Percentiles rank a stretch among this genome's conserved stretches.
phyloP scores from a whole-genome alignment of 2,329 filamentous ascomycete species.

The Aspergillus udagawae region DNA sequence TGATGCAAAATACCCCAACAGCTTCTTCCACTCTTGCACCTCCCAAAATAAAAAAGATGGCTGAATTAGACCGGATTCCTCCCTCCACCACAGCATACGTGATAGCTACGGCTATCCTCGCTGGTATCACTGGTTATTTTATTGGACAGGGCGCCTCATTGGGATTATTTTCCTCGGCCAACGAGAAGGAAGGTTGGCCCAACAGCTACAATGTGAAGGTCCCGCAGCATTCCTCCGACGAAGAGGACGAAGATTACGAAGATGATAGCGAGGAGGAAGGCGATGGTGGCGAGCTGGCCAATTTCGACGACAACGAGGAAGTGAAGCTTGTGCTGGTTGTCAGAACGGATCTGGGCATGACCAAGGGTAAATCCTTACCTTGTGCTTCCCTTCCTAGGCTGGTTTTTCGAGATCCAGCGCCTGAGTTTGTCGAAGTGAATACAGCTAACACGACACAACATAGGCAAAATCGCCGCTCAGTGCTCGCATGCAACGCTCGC shows the following conservation, averaged over 20 bases:
- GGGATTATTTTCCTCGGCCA: slow-evolving; percentile 61
- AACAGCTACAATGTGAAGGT: slow-evolving; percentile 53
- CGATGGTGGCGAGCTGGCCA: slow-evolving; percentile 44
- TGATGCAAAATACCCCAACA: neutral
- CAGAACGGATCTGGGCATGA: slow-evolving; percentile 93
- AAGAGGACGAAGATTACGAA: slow-evolving; percentile 50
- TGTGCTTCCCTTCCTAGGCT: neutral
- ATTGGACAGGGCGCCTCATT: slow-evolving; percentile 62
- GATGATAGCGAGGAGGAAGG: slow-evolving; percentile 68
- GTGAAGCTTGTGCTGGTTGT: slow-evolving; percentile 94
- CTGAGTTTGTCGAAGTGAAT: neutral
- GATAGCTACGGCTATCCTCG: slow-evolving; percentile 68
- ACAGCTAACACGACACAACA: neutral
- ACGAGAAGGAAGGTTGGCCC: slow-evolving; percentile 44
- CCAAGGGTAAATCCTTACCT: slow-evolving; percentile 64
- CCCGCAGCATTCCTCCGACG: slow-evolving; percentile 41
- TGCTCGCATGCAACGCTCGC: slow-evolving; percentile 94
- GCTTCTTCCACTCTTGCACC: neutral
- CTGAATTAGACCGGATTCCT: slow-evolving; percentile 38
- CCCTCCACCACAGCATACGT: slow-evolving; percentile 59
- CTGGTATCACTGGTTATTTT: slow-evolving; percentile 73
- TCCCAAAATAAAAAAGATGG: slow-evolving; percentile 23
- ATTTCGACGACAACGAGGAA: slow-evolving; percentile 61
- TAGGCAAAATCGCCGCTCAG: slow-evolving; percentile 96
- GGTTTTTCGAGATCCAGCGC: neutral